Base-by-base conservation (phyloP, 1,139 yeast genomes). In the Taphrina betulina region DNA sequence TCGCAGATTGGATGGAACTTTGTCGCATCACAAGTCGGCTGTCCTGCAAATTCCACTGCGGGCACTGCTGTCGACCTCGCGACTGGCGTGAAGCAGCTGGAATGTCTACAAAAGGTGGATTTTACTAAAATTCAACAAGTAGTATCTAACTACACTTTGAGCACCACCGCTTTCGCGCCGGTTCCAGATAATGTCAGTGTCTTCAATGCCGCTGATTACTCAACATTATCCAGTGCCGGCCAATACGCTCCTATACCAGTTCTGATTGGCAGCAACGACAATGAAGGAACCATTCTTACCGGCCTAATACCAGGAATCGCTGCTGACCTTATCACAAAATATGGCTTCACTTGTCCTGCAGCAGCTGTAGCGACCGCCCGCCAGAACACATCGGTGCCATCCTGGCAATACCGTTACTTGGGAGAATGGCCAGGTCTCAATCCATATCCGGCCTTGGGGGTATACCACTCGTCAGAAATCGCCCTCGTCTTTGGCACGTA, bases 391-490 rank as follows among this genome's bases (percentile, higher is more conserved):
- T 31, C 40, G 5, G 46, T 40, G 12, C 54, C 54, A n/a, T 28
- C 46, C 3, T 50, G 54, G 54, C 54, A 40, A 20, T 50, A 50
- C 46, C 45, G 54, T 10, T 50, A 38, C 41, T 41, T 38, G 20
- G 54, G 54, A 5, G 26, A 23, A n/a, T 50, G 38, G 40, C 54
- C 54, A 2, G 23, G 22, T 17, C 3, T 31, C 40, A 50, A 50
- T 24, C 24, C 46, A 7, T 33, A 24, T 23, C 36, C 54, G 3
- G 31, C 23, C 7, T 40, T 50, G 5, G 54, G 54, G 4, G 37
- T 24, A 17, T 50, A 23, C 54, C 54, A 50, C 40, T 38, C 46
- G 3, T 29, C 54, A n/a, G 54, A 50, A 16, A 50, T 50, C 22
- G 36, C 34, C 14, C 28, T 50, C 19, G 54, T 50, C 17, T 50